A percentile compares a stretch with the other conserved stretches of the same genome.
phyloP scores from a whole-genome alignment of 495 filamentous ascomycete species.

The Cladorrhinum samala region DNA sequence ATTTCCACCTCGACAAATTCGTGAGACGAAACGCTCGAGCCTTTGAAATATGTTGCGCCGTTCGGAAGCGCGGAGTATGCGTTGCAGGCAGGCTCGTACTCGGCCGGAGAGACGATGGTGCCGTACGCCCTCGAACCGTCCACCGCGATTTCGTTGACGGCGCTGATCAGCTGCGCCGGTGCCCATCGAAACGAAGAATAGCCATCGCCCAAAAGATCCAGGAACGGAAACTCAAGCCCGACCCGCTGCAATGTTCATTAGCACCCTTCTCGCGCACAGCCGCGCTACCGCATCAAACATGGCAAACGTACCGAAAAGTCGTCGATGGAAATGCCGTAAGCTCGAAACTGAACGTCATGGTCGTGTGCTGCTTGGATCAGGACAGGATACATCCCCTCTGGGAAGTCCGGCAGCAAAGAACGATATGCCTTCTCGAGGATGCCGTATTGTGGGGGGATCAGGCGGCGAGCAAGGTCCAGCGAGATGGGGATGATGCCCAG shows the following conservation, averaged over 20 bases:
- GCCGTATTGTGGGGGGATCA: conserved; percentile 32
- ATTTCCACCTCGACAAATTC: conserved; percentile 30
- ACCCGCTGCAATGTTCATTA: conserved; percentile 25
- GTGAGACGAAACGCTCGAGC: conserved; percentile 10
- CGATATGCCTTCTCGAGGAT: conserved; percentile 37
- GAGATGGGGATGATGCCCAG: conserved; percentile 36
- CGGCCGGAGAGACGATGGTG: conserved; percentile 28
- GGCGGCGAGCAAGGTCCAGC: conserved; percentile 25
- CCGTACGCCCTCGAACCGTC: conserved; percentile 34
- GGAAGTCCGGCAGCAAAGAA: conserved; percentile 32
- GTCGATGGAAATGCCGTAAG: conserved; percentile 29
- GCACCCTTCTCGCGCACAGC: neutral
- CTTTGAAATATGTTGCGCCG: conserved; percentile 29
- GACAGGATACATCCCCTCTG: conserved; percentile 40
- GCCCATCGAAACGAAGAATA: conserved; percentile 38
- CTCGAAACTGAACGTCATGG: conserved; percentile 34
- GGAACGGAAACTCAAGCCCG: conserved; percentile 43
- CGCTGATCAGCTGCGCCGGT: conserved; percentile 32
- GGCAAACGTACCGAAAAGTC: conserved; percentile 36
- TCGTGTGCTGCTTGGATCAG: conserved; percentile 40
- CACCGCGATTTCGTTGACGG: conserved; percentile 28
- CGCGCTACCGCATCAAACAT: neutral
- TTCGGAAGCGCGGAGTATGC: conserved; percentile 26
- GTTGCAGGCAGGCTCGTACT: conserved; percentile 34
- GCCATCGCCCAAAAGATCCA: conserved; percentile 32